Evolutionary conservation across 192 early-diverging fungal species (phyloP), one percentile per base, ranked within the genome.

Genomic region (Backusella luteola): DNA sequence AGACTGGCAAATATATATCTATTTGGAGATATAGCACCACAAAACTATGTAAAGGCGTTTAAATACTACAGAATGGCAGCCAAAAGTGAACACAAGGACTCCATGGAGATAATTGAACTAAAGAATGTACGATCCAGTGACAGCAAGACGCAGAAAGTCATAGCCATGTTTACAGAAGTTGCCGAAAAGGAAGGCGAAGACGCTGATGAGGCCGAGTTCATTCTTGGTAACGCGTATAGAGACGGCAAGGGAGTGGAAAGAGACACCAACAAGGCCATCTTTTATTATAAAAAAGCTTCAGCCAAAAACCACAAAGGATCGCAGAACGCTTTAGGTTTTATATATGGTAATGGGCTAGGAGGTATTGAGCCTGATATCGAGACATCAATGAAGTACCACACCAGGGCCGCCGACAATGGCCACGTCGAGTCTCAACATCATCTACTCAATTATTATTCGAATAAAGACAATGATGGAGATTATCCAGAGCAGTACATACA

Each of bases 61-160:
- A 63, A 63, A 63, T 63, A 63, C 23, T 63, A 63, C n/a, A 63
- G 12, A 29, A 63, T 63, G 56, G 56, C 56, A 29, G 56, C 56
- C 12, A 63, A 29, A 63, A 63, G 23, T 9, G 9, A 29, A 5
- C 56, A 63, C 11, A 29, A 3, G 1, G 12, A 1, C 0, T 26
- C 56, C 9, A 63, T 63, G 3, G 23, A 63, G 8, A 63, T 63
- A 12, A 12, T 63, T 9, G 23, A 63, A 12, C 12, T 63, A 29
- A 63, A 26, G 11, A 9, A 29, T 26, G 11, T 29, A 29, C 56
- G 23, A 12, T 8, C 23, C 9, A 29, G 26, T 63, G 56, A 63
- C 56, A 53, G 21, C 5, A 63, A 4, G 26, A 63, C 26, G 23
- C 2, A 9, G 26, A 63, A 29, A 26, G 3, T 26, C 4, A 14